phyloP scores from a whole-genome alignment of 768 basidiomycete species.

The Mycena metata region DNA sequence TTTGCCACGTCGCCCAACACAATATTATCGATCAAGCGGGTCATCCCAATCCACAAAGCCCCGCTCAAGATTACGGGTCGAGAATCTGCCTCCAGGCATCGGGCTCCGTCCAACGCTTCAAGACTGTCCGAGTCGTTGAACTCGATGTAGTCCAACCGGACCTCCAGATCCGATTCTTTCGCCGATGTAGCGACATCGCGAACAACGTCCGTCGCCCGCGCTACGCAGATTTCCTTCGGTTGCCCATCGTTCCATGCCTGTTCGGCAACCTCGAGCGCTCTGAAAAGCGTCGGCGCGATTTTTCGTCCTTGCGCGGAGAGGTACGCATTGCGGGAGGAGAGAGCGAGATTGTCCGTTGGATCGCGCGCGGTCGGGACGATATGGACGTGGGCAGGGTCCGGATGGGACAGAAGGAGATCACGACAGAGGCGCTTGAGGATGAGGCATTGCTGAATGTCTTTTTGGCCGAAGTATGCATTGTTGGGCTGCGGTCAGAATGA shows the following conservation, averaged over 20 bases:
- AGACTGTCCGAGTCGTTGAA: slow-evolving; percentile 88
- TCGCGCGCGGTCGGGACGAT: slow-evolving; percentile 91
- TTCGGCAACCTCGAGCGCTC: slow-evolving; percentile 74
- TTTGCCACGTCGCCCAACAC: slow-evolving; percentile 69
- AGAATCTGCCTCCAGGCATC: slow-evolving; percentile 44
- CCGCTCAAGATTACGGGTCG: slow-evolving; percentile 82
- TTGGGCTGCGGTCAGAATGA: slow-evolving; percentile 73
- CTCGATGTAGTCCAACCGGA: slow-evolving; percentile 88
- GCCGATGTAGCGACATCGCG: slow-evolving; percentile 49
- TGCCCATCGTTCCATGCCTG: slow-evolving; percentile 65
- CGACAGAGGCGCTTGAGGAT: slow-evolving; percentile 81
- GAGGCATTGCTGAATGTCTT: slow-evolving; percentile 97
- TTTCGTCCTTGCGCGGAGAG: slow-evolving; percentile 73
- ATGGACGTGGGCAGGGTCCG: slow-evolving; percentile 78
- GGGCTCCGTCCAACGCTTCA: slow-evolving; percentile 61
- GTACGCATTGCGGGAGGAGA: slow-evolving; percentile 93
- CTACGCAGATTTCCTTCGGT: slow-evolving; percentile 64
- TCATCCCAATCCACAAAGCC: slow-evolving; percentile 87
- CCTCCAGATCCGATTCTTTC: slow-evolving; percentile 56
- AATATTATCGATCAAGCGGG: slow-evolving; percentile 94
- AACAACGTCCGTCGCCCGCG: slow-evolving; percentile 58
- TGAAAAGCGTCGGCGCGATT: slow-evolving; percentile 76
- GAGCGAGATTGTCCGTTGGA: slow-evolving; percentile 74
- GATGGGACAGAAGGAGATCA: slow-evolving; percentile 88
- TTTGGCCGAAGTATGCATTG: slow-evolving; percentile 95